Percentiles rank a stretch among this genome's conserved stretches.
Conservation (phyloP, 2,329 filamentous ascomycete genomes). For the Fusarium avenaceum region DNA sequence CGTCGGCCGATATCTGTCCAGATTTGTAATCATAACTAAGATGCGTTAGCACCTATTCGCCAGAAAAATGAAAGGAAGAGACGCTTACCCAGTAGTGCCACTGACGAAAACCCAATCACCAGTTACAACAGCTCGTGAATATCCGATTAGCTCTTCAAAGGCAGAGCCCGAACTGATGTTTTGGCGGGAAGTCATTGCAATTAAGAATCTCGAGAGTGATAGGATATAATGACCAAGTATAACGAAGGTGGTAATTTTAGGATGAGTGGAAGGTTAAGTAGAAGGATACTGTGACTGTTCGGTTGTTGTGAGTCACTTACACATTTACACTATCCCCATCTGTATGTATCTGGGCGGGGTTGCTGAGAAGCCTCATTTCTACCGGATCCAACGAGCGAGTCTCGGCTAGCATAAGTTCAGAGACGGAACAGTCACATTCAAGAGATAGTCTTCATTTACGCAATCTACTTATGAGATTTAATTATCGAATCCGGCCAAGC, state of each 20-base stretch:
- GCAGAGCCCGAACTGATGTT: constrained; percentile 64
- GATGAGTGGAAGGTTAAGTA: neutral
- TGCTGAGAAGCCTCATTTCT: neutral
- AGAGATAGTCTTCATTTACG: neutral
- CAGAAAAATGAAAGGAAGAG: neutral
- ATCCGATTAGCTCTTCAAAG: constrained; percentile 67
- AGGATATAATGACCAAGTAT: neutral
- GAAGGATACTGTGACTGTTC: neutral
- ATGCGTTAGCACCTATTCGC: neutral
- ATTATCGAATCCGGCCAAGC: neutral
- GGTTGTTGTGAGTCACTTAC: constrained; percentile 27
- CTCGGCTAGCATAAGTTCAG: neutral
- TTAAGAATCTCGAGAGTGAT: neutral
- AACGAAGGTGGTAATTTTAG: neutral
- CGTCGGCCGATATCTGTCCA: constrained; percentile 59
- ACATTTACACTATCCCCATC: constrained; percentile 31
- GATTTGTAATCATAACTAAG: constrained; percentile 65
- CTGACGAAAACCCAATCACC: constrained; percentile 67
- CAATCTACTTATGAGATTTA: neutral
- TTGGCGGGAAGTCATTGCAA: constrained; percentile 51
- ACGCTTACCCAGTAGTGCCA: constrained; percentile 64
- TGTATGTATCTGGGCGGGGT: constrained; percentile 1
- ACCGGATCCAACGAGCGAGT: neutral
- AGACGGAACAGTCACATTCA: neutral
- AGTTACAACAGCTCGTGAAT: constrained; percentile 66